Base-by-base conservation (phyloP, 768 basidiomycete genomes). In the Lactarius pseudohatsudake region DNA sequence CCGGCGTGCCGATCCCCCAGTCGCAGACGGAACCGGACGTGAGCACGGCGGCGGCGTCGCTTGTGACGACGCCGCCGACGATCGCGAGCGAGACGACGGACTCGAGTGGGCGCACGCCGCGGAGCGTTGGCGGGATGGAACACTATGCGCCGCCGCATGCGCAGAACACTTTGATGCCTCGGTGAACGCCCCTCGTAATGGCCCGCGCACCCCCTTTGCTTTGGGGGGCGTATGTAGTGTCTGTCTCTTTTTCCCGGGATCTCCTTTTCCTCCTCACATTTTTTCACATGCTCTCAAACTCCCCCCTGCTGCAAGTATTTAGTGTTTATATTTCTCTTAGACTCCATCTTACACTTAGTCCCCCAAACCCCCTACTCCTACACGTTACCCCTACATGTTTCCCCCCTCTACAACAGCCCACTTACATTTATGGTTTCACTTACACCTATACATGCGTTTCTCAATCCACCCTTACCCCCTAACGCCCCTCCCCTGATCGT, bases 1-100 rank as follows among this genome's bases (percentile, higher is more conserved):
- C 22, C 7, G 64, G 59, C 3, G 8, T 65, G 11, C 64, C 59
- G 18, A 61, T 61, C 2, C 54, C 64, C 1, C 28, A 22, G 32
- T 10, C 57, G 2, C 36, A 43, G 18, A 5, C 28, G 54, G 30
- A 56, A 84, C 83, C 18, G 0, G 87, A 87, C 73, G 81, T 91
- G 72, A 90, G 89, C 74, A 88, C 87, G 0, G 89, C 89, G 15
- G 81, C 84, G 3, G 81, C 81, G 65, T 90, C 89, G 64, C 88
- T 90, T 69, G 81, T 90, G 26, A 89, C 89, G 5, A 83, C 84
- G 20, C 81, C 90, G 50, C 81, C 83, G 57, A 88, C 87, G 8
- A 74, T 87, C 13, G 81, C 81, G 32, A 57, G 66, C 18, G 83
- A 84, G 28, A 82, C 72, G 38, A 86, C 86, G 20, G 86, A 84